Base-by-base conservation (phyloP, 306 rosid species). In the Vigna angularis region DNA sequence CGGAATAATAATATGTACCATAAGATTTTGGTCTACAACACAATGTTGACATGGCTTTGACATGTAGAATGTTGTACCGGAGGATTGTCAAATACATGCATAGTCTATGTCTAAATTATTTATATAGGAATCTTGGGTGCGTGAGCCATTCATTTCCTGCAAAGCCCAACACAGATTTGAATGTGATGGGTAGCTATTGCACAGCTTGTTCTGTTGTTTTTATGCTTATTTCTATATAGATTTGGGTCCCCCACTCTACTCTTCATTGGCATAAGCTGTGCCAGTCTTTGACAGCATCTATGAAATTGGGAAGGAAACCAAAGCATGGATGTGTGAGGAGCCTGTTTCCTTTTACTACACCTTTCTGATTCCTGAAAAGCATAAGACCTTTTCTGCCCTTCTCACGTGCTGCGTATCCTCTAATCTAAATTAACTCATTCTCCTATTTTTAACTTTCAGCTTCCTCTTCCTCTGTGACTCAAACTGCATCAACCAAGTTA, bases 101-200 rank as follows among this genome's bases (percentile, higher is more conserved):
- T 5, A 66, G 78, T 75, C 72, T 59, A 6, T 14, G 61, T 45
- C 67, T 53, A 72, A 57, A 52, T 73, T 10, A 58, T 67, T 44
- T 74, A 58, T 11, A 22, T 15, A 86, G 86, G 90, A 89, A 91
- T 89, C 92, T 87, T 45, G 72, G 84, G 89, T 89, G 77, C 78
- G 83, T 56, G 97, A 80, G 89, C 36, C 88, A 82, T 85, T 80
- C 76, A 84, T 81, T 88, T 83, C 70, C 84, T 83, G 79, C 89
- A 85, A 75, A 81, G 49, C 77, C 91, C 90, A 87, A 88, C 90
- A 85, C 89, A 86, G 95, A 88, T 90, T 88, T 92, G 95, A 90
- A 90, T 86, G 93, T 77, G 95, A 84, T 83, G 86, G 52, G 91
- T 87, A 79, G 87, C 93, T 85, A 81, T 87, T 81, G 79, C 91